Conservation (phyloP, 805 yeast species). For the Yarrowia divulgata region DNA sequence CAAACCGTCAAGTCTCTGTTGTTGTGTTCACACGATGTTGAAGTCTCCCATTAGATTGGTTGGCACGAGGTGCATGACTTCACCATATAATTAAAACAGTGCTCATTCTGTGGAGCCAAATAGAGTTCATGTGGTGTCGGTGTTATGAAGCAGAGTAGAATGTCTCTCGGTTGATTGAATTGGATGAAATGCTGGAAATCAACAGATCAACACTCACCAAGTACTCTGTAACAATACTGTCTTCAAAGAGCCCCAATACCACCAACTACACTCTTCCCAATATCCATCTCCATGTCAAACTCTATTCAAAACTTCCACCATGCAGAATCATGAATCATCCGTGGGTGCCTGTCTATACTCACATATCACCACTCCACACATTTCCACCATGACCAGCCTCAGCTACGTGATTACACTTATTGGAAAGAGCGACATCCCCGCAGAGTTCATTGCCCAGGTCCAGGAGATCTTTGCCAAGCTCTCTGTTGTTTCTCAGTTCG, state of each 20-base stretch:
- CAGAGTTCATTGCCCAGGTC: constrained; percentile 5
- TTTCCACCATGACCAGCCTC: constrained; percentile 7
- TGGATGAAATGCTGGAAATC: too few relatives aligned
- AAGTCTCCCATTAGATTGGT: constrained; percentile 1
- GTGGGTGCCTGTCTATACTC: not conserved
- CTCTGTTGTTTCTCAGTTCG: constrained; percentile 19
- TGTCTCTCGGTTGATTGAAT: too few relatives aligned
- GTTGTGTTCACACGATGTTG: not conserved
- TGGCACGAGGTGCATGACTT: not conserved
- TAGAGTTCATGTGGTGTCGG: not conserved
- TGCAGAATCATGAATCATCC: constrained; percentile 12
- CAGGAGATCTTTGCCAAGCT: constrained; percentile 17
- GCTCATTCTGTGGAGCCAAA: too few relatives aligned
- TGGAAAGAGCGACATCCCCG: constrained; percentile 19
- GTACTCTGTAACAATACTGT: too few relatives aligned
- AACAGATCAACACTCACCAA: too few relatives aligned
- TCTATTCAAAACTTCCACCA: constrained; percentile 7
- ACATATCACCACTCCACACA: not conserved
- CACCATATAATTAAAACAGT: too few relatives aligned
- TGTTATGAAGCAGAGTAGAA: not conserved
- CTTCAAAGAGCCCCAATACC: not conserved
- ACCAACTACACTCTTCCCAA: not conserved
- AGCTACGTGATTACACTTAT: constrained; percentile 21
- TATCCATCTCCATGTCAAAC: not conserved
- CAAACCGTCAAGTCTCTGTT: not conserved